Percentiles rank a stretch among this genome's conserved stretches.
phyloP scores from a whole-genome alignment of 2,329 filamentous ascomycete species.

The Pezicula carpinea region DNA sequence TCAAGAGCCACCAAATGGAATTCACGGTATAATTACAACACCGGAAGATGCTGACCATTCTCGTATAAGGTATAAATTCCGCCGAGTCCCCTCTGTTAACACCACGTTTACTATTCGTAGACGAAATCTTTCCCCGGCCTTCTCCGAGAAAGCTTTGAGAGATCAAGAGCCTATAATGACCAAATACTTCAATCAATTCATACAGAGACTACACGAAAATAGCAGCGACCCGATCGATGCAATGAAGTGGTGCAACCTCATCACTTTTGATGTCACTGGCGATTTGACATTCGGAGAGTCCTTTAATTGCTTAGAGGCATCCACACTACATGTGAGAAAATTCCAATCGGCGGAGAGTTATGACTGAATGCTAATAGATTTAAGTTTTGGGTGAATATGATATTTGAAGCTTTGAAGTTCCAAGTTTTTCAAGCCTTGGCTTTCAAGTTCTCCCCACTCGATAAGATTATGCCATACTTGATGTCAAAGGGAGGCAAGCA shows the following conservation, averaged over 20 bases:
- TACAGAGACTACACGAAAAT: constrained; percentile 25
- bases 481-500: constrained; percentile 15
- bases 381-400: constrained; percentile 23
- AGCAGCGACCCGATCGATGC: constrained; percentile 2
- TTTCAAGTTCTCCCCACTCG: constrained; percentile 10
- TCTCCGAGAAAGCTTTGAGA: constrained; percentile 35
- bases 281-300: constrained; percentile 35
- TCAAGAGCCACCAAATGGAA: background rate
- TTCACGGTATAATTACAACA: constrained; percentile 1
- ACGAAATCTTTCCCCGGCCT: constrained; percentile 33
- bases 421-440: constrained; percentile 16
- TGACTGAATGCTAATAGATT: too few relatives aligned
- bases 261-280: constrained; percentile 37
- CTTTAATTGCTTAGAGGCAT: constrained; percentile 35
- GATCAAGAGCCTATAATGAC: constrained; percentile 37
- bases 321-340: constrained; percentile 9
- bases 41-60: constrained; percentile 9
- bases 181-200: constrained; percentile 33
- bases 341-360: background rate
- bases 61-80: background rate
- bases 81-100: background rate
- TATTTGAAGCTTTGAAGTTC: constrained; percentile 20
- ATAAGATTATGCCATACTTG: constrained; percentile 11
- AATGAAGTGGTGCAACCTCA: constrained; percentile 11
- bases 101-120: background rate